Conservation (phyloP, 257 asterid species). For the Mentha longifolia region DNA sequence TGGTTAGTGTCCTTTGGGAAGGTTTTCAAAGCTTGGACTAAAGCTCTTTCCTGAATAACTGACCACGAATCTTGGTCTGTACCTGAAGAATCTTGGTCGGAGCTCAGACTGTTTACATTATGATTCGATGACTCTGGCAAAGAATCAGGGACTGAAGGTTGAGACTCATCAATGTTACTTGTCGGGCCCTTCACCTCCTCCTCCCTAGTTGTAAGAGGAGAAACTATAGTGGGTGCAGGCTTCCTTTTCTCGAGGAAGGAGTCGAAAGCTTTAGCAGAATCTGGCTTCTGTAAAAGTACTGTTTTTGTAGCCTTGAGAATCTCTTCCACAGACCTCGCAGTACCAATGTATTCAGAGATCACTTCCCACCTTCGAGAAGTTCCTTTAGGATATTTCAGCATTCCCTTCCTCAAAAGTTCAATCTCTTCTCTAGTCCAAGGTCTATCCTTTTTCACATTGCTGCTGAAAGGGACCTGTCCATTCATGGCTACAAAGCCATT, state of each 20-base stretch:
- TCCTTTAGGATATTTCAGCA: conserved; percentile 92
- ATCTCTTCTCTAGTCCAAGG: conserved; percentile 90
- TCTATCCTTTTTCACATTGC: conserved; percentile 62
- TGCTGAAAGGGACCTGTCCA: conserved; percentile 40
- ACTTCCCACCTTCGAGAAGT: conserved; percentile 98
- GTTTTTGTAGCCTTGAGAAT: conserved; percentile 96
- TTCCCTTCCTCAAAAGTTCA: conserved; percentile 87
- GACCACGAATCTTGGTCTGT: conserved; percentile 78
- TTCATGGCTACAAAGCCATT: conserved; percentile 57
- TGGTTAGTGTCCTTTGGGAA: conserved; percentile 78
- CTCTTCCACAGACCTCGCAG: conserved; percentile 88
- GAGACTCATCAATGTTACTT: conserved; percentile 38
- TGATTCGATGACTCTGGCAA: conserved; percentile 40
- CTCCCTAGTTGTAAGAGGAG: conserved; percentile 88
- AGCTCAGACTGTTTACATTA: conserved; percentile 32
- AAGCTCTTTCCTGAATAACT: conserved; percentile 73
- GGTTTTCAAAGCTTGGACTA: conserved; percentile 86
- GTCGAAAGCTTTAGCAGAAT: conserved; percentile 89
- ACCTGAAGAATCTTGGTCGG: conserved; percentile 44
- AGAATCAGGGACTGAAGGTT: conserved; percentile 42
- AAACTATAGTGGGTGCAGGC: conserved; percentile 69
- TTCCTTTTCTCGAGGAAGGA: conserved; percentile 95
- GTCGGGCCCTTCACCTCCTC: conserved; percentile 54
- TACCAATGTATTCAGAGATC: conserved; percentile 86
- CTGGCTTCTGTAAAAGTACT: conserved; percentile 94